phyloP scores from a whole-genome alignment of 1,139 yeast genomes.

The Suhomyces ambrosiae region DNA sequence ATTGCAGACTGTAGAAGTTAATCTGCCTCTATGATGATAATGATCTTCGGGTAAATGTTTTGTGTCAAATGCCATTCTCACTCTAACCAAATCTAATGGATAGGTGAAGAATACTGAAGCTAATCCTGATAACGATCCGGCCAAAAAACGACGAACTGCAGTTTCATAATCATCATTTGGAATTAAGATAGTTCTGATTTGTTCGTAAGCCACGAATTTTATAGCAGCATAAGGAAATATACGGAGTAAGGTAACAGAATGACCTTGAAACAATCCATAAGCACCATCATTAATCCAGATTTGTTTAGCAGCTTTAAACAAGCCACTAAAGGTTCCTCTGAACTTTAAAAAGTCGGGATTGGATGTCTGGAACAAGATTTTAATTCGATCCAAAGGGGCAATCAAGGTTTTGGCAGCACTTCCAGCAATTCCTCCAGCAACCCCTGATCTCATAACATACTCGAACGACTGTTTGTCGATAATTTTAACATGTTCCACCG shows the following conservation, averaged over 20 bases:
- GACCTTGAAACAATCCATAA: constrained; percentile 89
- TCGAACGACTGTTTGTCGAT: constrained; percentile 73
- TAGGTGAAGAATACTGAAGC: constrained; percentile 87
- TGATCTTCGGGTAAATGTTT: constrained; percentile 21
- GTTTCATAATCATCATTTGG: constrained; percentile 78
- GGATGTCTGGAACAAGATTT: constrained; percentile 91
- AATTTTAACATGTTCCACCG: constrained; percentile 20
- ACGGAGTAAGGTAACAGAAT: constrained; percentile 85
- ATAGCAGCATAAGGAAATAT: constrained; percentile 97
- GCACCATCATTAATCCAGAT: constrained; percentile 76
- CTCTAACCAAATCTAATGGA: constrained; percentile 89
- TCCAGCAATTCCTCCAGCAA: constrained; percentile 97
- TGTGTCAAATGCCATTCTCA: constrained; percentile 88
- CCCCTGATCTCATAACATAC: constrained; percentile 78
- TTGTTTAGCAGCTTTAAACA: constrained; percentile 67
- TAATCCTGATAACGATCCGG: constrained; percentile 90
- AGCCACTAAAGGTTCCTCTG: constrained; percentile 79
- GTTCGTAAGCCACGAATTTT: constrained; percentile 97
- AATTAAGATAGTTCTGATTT: constrained; percentile 75
- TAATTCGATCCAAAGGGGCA: constrained; percentile 94
- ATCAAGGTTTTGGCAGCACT: constrained; percentile 91
- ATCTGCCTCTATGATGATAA: constrained; percentile 47
- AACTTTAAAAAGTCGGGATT: constrained; percentile 84
- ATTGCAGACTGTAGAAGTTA: constrained; percentile 52
- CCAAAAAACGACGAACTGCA: constrained; percentile 72